A percentile compares a stretch with the other conserved stretches of the same genome.
These are phyloP conservation scores for Aspergillus sp. DNA, from an alignment of 2,329 filamentous ascomycete species.

Conservation along the genomic window DNA sequence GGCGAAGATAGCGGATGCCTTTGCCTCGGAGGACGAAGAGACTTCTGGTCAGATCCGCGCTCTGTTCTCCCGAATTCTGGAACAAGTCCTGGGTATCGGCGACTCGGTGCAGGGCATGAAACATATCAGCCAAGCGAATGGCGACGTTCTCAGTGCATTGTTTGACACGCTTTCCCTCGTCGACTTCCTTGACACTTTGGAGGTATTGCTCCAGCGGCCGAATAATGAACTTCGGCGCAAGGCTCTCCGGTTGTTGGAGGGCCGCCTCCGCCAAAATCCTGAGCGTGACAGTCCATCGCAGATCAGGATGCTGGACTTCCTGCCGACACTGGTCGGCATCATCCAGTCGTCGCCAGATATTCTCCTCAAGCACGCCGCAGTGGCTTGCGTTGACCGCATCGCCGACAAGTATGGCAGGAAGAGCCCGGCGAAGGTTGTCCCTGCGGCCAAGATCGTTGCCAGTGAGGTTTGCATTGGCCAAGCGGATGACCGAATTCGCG, in stretches of 20 bases:
- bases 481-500: constrained; percentile 59
- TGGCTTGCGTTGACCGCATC: constrained; percentile 86
- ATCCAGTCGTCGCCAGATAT: constrained; percentile 64
- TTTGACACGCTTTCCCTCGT: constrained; percentile 74
- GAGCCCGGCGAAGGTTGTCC: constrained; percentile 65
- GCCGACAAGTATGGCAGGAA: constrained; percentile 93
- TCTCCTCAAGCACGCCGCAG: constrained; percentile 71
- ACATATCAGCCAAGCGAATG: constrained; percentile 37
- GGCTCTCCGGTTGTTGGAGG: constrained; percentile 70
- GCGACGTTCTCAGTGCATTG: constrained; percentile 66
- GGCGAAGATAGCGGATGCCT: constrained; percentile 28
- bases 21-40: constrained; percentile 37
- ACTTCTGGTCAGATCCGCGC: constrained; percentile 56
- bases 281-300: constrained; percentile 60
- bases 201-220: constrained; percentile 66
- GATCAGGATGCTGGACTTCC: constrained; percentile 63
- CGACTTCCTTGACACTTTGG: constrained; percentile 82
- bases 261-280: constrained; percentile 64
- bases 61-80: constrained; percentile 59
- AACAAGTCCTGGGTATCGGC: constrained; percentile 56
- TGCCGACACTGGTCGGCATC: constrained; percentile 68
- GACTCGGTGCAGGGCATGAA: constrained; percentile 39
- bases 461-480: constrained; percentile 68
- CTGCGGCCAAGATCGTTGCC: constrained; percentile 67
- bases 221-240: constrained; percentile 68